Evolutionary conservation across 352 stramenopile genomes (phyloP), one percentile per base, ranked within the genome.

Genomic region (Pythium apleroticum): DNA sequence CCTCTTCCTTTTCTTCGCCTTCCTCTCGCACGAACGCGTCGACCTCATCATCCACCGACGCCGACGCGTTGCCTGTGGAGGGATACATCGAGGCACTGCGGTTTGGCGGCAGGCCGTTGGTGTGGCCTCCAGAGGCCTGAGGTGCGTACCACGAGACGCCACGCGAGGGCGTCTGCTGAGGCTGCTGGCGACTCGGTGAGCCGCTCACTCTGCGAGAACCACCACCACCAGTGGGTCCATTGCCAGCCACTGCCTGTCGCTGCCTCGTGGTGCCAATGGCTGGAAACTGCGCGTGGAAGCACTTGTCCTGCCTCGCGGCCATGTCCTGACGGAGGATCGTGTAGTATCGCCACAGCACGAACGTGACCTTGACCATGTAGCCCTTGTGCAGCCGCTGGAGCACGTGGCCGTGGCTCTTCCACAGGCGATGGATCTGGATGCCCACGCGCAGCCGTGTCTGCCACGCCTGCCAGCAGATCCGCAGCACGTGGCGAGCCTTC

Each of bases 381-480:
- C 60, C 43, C 30, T 76, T 76, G 68, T 72, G 71, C 17, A 76
- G 63, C 7, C 50, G 61, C 30, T 76, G 81, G 15, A 94, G 70
- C 14, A 69, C 63, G n/a, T 90, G 72, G 2, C 84, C 86, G 1
- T 76, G 70, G 27, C 66, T 76, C 41, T 64, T 61, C 73, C 73
- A 80, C 14, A 77, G 24, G 7, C 61, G 55, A 66, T 53, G 35
- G 41, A 73, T 64, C 12, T 55, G 62, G 4, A 68, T 30, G 20
- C 60, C 37, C 12, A 66, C 28, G 3, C 22, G 25, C 3, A 66
- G 39, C n/a, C 43, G 48, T 15, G 39, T 57, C n/a, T 41, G 20
- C 73, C 73, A 80, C 17, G 60, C 56, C 27, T 56, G n/a, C 55
- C 67, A 72, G 22, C 63, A 71, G 11, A 53, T 35, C 15, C 35